These are phyloP conservation scores for Curvularia sp. DNA, from an alignment of 2,329 filamentous ascomycete species.

Conservation along the genomic window DNA sequence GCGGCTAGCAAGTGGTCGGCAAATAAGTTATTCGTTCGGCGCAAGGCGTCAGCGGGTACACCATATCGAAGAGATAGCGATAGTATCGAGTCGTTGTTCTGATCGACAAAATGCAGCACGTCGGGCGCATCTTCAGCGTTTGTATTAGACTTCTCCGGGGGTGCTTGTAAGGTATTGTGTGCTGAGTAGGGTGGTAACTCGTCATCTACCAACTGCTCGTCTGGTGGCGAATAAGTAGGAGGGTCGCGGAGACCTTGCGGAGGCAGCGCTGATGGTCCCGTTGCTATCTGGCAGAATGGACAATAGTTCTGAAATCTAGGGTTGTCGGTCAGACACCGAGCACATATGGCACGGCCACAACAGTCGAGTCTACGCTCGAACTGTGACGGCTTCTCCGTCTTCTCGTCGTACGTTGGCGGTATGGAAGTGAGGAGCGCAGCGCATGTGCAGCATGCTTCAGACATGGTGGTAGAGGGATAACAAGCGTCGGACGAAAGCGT, in stretches of 20 bases:
- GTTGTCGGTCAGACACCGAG: conserved; percentile 72
- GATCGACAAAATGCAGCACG: conserved; percentile 76
- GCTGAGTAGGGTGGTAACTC: conserved; percentile 55
- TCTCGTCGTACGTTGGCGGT: conserved; percentile 59
- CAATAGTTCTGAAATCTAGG: conserved; percentile 70
- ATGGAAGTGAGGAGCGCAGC: conserved; percentile 66
- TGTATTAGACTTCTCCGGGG: conserved; percentile 40
- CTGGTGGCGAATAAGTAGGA: conserved; percentile 66
- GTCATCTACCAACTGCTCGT: conserved; percentile 41
- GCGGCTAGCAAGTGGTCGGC: conserved; percentile 74
- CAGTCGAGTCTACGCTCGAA: conserved; percentile 70
- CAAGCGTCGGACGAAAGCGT: not conserved
- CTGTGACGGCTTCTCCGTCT: conserved; percentile 67
- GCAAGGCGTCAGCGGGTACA: conserved; percentile 68
- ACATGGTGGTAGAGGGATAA: conserved; percentile 22
- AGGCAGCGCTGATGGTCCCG: conserved; percentile 64
- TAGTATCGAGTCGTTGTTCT: conserved; percentile 69
- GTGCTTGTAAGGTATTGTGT: conserved; percentile 36
- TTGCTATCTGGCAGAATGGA: conserved; percentile 79
- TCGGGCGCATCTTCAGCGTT: conserved; percentile 60
- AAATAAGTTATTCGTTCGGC: conserved; percentile 72
- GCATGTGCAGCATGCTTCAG: conserved; percentile 72
- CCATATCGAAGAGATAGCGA: conserved; percentile 75
- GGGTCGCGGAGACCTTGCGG: conserved; percentile 69
- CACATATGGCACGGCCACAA: conserved; percentile 75